A percentile compares a stretch with the other conserved stretches of the same genome.
Conservation (phyloP, 148 eudicot species). For the Camellia japonica region DNA sequence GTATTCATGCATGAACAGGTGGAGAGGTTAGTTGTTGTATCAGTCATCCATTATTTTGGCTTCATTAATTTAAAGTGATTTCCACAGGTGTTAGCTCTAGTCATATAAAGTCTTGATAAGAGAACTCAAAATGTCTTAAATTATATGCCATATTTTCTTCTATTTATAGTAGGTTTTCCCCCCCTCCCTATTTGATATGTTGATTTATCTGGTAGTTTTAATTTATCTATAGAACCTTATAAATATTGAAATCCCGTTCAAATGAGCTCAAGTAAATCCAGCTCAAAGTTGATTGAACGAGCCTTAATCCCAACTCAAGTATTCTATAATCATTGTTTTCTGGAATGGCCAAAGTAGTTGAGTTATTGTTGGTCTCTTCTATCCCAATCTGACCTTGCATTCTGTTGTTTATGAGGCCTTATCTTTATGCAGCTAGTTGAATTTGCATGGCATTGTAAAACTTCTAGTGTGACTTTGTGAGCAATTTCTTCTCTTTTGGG, state of each 20-base stretch:
- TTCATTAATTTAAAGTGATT: not conserved
- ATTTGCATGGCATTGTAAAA: not conserved
- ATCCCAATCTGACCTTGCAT: not conserved
- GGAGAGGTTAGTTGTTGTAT: slow-evolving; percentile 41
- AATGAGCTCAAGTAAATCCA: not conserved
- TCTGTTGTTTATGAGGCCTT: not conserved
- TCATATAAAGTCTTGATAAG: not conserved
- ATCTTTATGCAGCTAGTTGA: not conserved
- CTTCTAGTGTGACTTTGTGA: not conserved
- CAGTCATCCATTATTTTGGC: not conserved
- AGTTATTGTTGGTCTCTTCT: not conserved
- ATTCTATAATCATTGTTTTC: not conserved
- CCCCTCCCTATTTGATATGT: not conserved
- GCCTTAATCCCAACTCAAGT: not conserved
- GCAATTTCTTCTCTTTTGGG: not conserved
- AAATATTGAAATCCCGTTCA: not conserved
- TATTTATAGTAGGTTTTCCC: not conserved
- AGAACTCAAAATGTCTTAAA: not conserved
- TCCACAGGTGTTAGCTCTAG: not conserved
- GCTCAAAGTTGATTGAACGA: not conserved
- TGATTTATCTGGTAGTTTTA: not conserved
- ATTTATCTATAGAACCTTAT: not conserved
- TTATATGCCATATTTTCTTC: not conserved
- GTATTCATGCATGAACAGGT: slow-evolving; percentile 57
- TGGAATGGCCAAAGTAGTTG: not conserved